These are phyloP conservation scores for Moringa oleifera DNA, from an alignment of 345 rosid species.

Conservation along the genomic window DNA sequence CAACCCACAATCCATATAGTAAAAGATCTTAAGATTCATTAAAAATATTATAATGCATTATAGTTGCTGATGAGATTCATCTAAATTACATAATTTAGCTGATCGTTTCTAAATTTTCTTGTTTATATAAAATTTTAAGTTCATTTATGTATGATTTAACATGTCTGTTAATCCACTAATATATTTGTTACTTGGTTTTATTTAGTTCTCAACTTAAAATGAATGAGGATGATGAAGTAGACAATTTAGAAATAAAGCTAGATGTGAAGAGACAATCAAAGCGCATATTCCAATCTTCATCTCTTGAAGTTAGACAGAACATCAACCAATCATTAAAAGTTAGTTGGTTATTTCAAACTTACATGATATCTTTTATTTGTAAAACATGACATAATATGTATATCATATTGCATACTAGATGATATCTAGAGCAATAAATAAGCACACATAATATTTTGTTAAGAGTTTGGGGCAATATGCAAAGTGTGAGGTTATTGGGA, in stretches of 20 bases:
- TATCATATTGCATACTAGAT: neutral
- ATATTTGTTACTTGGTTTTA: neutral
- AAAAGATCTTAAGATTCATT: neutral
- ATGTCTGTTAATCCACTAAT: neutral
- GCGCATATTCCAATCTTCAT: constrained; percentile 58
- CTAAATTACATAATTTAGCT: neutral
- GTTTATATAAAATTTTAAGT: neutral
- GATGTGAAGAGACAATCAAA: constrained; percentile 52
- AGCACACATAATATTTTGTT: no score
- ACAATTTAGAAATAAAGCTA: constrained; percentile 64
- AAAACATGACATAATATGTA: neutral
- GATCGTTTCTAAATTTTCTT: neutral
- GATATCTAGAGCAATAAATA: neutral
- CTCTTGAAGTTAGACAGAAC: constrained; percentile 84
- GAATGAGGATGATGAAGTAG: constrained; percentile 80
- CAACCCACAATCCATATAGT: neutral
- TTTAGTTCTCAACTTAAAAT: constrained; percentile 67
- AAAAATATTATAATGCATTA: no score
- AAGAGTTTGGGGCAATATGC: no score
- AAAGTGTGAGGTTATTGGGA: no score
- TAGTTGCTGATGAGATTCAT: neutral
- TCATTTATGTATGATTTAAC: neutral
- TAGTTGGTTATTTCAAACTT: constrained; percentile 28
- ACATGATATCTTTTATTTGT: neutral
- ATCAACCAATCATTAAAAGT: constrained; percentile 74